These are phyloP conservation scores for Apiotrichum gamsii DNA, from an alignment of 1,284 basidiomycete genomes.

Conservation along the genomic window DNA sequence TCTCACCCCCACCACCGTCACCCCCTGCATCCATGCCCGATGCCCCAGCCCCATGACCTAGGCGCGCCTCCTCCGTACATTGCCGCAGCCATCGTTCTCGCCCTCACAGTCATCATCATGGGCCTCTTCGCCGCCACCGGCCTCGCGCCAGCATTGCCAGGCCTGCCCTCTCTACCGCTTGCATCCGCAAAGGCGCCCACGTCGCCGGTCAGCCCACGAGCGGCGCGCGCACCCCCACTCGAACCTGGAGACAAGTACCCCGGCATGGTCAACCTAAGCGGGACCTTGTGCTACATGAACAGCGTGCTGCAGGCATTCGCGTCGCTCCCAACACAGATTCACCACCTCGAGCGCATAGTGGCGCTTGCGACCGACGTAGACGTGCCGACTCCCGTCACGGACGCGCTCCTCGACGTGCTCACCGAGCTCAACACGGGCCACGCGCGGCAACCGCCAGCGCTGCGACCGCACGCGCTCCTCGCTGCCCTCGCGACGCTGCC, in stretches of 20 bases:
- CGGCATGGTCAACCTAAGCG: conserved; percentile 86
- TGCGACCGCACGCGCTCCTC: conserved; percentile 67
- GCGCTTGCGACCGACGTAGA: conserved; percentile 66
- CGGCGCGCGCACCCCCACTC: background rate
- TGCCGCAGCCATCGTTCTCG: background rate
- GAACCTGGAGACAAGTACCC: conserved; percentile 53
- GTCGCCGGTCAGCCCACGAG: background rate
- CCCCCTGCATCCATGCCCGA: conserved; percentile 4
- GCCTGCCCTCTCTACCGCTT: too few relatives aligned
- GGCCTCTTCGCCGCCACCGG: conserved; percentile 3
- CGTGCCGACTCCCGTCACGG: conserved; percentile 73
- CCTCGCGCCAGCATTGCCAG: background rate
- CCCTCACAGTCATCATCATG: conserved; percentile 1
- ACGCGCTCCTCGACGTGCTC: conserved; percentile 64
- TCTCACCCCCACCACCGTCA: background rate
- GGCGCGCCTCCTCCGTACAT: conserved; percentile 1
- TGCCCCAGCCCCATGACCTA: conserved; percentile 8
- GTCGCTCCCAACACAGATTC: conserved; percentile 68
- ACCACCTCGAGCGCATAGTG: conserved; percentile 66
- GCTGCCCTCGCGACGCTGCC: conserved; percentile 59
- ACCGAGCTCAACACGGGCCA: conserved; percentile 68
- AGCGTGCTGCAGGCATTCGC: conserved; percentile 84
- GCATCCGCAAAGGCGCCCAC: too few relatives aligned
- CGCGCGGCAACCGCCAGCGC: conserved; percentile 52
- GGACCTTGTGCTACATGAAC: conserved; percentile 92